Evolutionary conservation across 805 yeast species (phyloP).

Genomic region (Kodamaea sagamina): DNA sequence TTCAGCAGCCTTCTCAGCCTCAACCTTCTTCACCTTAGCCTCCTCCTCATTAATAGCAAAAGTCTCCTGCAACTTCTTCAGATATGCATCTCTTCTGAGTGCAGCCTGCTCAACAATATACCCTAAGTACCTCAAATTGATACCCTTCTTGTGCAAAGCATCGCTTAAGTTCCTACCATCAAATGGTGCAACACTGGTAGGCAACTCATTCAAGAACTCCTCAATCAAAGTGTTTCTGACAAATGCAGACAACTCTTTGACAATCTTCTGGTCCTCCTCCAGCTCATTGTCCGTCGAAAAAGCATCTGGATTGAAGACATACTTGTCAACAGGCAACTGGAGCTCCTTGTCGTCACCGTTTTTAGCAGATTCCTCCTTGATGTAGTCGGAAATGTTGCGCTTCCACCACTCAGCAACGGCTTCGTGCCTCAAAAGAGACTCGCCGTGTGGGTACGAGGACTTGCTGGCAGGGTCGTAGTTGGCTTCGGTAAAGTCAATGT

Average conservation of each 20-base stretch:
- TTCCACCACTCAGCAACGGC: slow-evolving; percentile 92
- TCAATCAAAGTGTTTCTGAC: slow-evolving; percentile 62
- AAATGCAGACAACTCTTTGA: slow-evolving; percentile 67
- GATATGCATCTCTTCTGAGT: slow-evolving; percentile 20
- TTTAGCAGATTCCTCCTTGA: slow-evolving; percentile 52
- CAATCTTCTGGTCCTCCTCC: slow-evolving; percentile 60
- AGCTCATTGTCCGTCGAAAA: slow-evolving; percentile 47
- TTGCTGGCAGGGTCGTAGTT: slow-evolving; percentile 42
- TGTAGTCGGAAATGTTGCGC: slow-evolving; percentile 55
- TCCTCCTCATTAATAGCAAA: slow-evolving; percentile 28
- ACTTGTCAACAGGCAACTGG: slow-evolving; percentile 52
- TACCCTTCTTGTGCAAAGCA: slow-evolving; percentile 75
- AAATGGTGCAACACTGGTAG: slow-evolving; percentile 63
- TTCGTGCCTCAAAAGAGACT: slow-evolving; percentile 78
- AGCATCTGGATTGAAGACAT: slow-evolving; percentile 78
- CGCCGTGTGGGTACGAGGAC: slow-evolving; percentile 77
- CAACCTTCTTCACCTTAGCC: slow-evolving; percentile 27
- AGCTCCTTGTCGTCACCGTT: slow-evolving; percentile 42
- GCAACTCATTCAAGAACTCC: slow-evolving; percentile 57
- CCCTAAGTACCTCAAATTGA: slow-evolving; percentile 88
- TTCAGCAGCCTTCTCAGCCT: slow-evolving; percentile 31
- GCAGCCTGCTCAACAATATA: slow-evolving; percentile 44
- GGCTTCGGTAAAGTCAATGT: slow-evolving; percentile 71
- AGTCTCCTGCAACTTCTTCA: slow-evolving; percentile 19
- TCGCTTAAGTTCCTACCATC: slow-evolving; percentile 78